Base-by-base conservation (phyloP, 805 yeast genomes). In the Cyberlindnera meyerae region DNA sequence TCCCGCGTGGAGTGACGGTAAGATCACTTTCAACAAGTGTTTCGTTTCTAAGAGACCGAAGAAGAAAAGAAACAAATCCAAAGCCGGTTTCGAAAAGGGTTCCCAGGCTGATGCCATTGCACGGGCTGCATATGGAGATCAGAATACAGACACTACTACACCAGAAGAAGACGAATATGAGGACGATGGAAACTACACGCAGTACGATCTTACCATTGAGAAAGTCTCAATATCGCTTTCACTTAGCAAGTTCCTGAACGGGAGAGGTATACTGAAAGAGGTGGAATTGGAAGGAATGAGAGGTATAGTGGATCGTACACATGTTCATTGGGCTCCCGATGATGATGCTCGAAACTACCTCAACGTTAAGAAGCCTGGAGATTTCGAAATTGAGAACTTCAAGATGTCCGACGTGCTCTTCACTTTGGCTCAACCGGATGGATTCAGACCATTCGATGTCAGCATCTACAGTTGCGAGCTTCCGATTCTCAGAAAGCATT, bases 121-220 rank as follows among this genome's bases (percentile, higher is more conserved):
- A 18, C 71, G 75, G 27, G 49, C 49, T n/a, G 49, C 43, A 2
- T 36, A 36, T 3, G 42, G 31, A 5, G 40, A 38, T 8, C 35
- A 34, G 24, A 29, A 18, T 11, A 39, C n/a, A 14, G 29, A 20
- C 5, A 18, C 18, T 9, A 36, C 25, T 18, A 11, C 11, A 1
- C 31, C 17, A 42, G 40, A 21, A 29, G 44, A 35, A 18, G 68
- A 61, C 12, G 70, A 62, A 18, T 63, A 62, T 15, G 67, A 63
- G 37, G 96, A 83, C 49, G 95, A 88, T 55, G 97, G 97, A 1
- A 93, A 93, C 60, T 93, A 89, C 60, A 90, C 98, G 0, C 98
- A 93, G 57, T 93, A 82, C 57, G 98, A 93, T 58, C 58, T 93
- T 27, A 85, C 95, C 0, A 82, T 93, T 12, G 96, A 90, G 41